These are phyloP conservation scores for Deakozyma indianensis DNA, from an alignment of 805 yeast genomes.

Conservation along the genomic window DNA sequence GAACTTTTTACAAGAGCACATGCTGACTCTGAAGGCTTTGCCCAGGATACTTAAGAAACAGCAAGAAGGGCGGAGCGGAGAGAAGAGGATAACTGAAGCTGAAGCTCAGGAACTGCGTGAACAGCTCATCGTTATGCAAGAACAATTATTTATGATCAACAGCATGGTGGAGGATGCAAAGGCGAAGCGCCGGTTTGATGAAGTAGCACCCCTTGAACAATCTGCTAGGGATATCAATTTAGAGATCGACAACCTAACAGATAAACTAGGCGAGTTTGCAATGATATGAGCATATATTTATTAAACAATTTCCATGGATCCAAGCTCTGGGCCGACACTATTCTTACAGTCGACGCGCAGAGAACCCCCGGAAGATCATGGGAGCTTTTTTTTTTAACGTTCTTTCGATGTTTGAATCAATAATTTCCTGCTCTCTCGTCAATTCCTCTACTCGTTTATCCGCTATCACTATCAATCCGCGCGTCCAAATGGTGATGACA, in stretches of 20 bases:
- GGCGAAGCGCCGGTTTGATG: constrained; percentile 62
- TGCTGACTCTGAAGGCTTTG: constrained; percentile 47
- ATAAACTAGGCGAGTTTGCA: constrained; percentile 41
- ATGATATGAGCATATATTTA: constrained; percentile 7
- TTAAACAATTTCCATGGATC: no score
- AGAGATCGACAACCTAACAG: constrained; percentile 30
- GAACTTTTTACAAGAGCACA: constrained; percentile 48
- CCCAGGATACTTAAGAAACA: constrained; percentile 31
- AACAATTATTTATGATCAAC: constrained; percentile 62
- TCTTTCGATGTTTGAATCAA: no score
- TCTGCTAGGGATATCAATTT: constrained; percentile 42
- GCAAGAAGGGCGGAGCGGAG: neutral
- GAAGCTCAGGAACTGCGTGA: constrained; percentile 18
- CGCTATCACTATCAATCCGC: no score
- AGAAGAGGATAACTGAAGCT: constrained; percentile 13
- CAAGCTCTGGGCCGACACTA: no score
- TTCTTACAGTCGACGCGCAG: no score
- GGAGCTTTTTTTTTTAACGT: no score
- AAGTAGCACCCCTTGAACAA: constrained; percentile 41
- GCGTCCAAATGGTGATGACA: no score
- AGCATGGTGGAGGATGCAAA: constrained; percentile 49
- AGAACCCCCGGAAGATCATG: no score
- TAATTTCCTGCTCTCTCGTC: no score
- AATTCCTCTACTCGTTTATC: no score
- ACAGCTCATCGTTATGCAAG: constrained; percentile 73